A percentile compares a stretch with the other conserved stretches of the same genome.
Conservation (phyloP, 164 flowering plant species). For the Aristolochia californica region DNA sequence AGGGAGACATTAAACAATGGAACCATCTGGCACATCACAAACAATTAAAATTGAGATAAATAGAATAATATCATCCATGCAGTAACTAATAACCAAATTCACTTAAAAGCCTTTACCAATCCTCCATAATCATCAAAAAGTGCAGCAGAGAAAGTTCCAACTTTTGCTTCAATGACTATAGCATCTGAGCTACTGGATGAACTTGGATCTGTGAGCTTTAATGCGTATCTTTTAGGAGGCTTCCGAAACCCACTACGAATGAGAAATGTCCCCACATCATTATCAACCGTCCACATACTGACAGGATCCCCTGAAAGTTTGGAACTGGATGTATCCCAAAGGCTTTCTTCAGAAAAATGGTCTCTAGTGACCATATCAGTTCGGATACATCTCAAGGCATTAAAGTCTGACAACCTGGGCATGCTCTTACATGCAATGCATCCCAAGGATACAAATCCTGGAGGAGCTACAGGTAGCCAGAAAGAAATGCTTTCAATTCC, state of each 20-base stretch:
- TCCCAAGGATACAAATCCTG: conserved; percentile 86
- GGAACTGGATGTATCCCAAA: conserved; percentile 82
- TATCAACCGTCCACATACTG: conserved; percentile 76
- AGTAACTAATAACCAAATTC: not conserved
- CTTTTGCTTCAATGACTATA: conserved; percentile 67
- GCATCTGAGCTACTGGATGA: conserved; percentile 47
- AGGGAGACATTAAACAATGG: conserved; percentile 79
- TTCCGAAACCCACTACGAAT: conserved; percentile 65
- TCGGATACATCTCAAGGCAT: conserved; percentile 66
- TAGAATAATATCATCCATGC: too few species aligned
- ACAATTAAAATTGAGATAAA: not conserved
- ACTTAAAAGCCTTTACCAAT: conserved; percentile 43
- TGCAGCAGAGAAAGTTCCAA: conserved; percentile 77
- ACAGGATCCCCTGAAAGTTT: conserved; percentile 42
- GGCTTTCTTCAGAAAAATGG: conserved; percentile 70
- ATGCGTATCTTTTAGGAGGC: conserved; percentile 86
- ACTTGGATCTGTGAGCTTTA: conserved; percentile 60
- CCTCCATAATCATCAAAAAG: conserved; percentile 98
- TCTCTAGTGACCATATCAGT: conserved; percentile 80
- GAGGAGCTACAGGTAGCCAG: conserved; percentile 95
- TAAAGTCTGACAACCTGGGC: conserved; percentile 59
- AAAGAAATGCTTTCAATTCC: conserved; percentile 64
- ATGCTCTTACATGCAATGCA: conserved; percentile 76
- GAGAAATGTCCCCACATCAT: conserved; percentile 70
- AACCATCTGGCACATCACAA: conserved; percentile 62